Conservation (phyloP, 2,329 filamentous ascomycete genomes). For the Chaetomium globosum region DNA sequence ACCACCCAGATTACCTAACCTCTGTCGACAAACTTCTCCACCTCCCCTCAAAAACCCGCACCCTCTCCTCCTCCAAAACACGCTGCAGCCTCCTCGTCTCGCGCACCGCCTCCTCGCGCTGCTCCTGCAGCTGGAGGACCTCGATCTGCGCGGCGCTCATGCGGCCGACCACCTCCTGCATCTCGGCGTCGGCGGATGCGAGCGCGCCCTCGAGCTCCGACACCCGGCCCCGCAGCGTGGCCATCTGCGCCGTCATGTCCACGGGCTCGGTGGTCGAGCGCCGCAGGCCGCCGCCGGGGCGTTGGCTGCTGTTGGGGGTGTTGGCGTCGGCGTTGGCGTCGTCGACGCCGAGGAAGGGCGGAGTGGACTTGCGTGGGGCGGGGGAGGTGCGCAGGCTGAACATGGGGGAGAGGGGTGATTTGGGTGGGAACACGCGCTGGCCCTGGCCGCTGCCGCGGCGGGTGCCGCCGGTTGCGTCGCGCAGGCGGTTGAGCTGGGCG, state of each 20-base stretch:
- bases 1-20: constrained; percentile 1
- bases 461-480: constrained; percentile 47
- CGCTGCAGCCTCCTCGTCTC: constrained; percentile 71
- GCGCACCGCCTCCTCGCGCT: constrained; percentile 72
- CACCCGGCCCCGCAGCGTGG: constrained; percentile 75
- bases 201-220: constrained; percentile 83
- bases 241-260: constrained; percentile 63
- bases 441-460: constrained; percentile 44
- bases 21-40: constrained; percentile 41
- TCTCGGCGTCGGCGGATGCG: constrained; percentile 73
- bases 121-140: constrained; percentile 75
- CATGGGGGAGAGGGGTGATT: constrained; percentile 64
- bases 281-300: constrained; percentile 39
- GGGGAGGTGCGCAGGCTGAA: constrained; percentile 47
- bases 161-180: constrained; percentile 78
- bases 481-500: constrained; percentile 74
- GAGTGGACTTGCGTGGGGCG: constrained; percentile 56
- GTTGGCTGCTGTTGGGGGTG: neutral
- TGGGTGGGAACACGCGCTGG: constrained; percentile 55
- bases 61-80: constrained; percentile 66
- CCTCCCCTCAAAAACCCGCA: constrained; percentile 53
- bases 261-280: constrained; percentile 49
- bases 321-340: constrained; percentile 2
- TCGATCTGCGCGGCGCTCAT: constrained; percentile 85
- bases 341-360: neutral